These are phyloP conservation scores for Coffea canephora DNA, from an alignment of 257 asterid genomes.

Conservation along the genomic window DNA sequence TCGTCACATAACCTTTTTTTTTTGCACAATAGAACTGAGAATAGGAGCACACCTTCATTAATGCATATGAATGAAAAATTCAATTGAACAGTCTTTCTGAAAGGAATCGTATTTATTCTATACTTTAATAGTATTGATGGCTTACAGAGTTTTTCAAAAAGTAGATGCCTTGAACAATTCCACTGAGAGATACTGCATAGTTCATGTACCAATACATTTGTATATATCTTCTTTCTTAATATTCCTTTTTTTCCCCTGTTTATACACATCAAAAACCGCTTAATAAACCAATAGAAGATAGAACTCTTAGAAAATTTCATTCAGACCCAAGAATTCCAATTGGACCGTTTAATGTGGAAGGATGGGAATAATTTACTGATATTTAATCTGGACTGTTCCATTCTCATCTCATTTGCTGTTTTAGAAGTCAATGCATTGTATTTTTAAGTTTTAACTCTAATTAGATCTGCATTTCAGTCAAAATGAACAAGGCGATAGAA, in stretches of 20 bases:
- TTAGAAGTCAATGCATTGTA: not conserved
- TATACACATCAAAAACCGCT: not conserved
- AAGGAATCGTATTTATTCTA: not conserved
- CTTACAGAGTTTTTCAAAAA: not conserved
- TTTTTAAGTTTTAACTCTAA: not conserved
- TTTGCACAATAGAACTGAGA: not conserved
- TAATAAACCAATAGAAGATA: too few species aligned
- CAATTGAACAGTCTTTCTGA: not conserved
- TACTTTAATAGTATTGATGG: not conserved
- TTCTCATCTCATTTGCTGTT: not conserved
- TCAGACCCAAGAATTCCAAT: too few species aligned
- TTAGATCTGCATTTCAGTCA: not conserved
- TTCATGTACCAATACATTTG: too few species aligned
- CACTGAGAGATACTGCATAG: not conserved
- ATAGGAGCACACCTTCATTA: not conserved
- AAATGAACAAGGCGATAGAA: not conserved
- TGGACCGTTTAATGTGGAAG: not conserved
- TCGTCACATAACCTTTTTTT: not conserved
- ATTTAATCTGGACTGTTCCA: not conserved
- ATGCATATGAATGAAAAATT: too few species aligned
- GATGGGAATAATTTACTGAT: too few species aligned
- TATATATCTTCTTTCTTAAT: not conserved
- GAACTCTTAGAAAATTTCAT: not conserved
- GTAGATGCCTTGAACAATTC: not conserved
- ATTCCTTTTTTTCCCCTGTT: too few species aligned